Conservation (phyloP, 257 asterid genomes). For the Paulownia fortunei region DNA sequence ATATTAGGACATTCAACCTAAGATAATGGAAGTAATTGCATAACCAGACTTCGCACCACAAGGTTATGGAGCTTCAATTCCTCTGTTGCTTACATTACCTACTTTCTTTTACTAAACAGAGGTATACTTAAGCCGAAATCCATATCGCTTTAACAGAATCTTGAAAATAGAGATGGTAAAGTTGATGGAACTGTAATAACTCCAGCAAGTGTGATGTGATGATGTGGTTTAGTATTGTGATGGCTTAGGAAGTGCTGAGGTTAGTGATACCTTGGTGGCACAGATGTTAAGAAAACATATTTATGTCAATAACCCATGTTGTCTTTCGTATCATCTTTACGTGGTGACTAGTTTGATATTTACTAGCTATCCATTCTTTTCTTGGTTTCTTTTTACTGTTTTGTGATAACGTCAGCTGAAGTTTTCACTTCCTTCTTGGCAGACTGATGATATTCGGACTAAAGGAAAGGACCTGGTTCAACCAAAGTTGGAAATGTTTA, state of each 20-base stretch:
- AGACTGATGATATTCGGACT: conserved; percentile 67
- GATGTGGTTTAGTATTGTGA: background rate
- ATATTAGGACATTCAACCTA: too few relatives aligned
- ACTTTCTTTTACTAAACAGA: too few relatives aligned
- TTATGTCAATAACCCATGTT: background rate
- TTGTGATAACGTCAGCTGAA: background rate
- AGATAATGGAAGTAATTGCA: too few relatives aligned
- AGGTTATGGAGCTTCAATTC: too few relatives aligned
- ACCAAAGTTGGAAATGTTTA: conserved; percentile 59
- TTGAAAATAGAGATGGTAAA: background rate
- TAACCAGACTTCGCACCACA: too few relatives aligned
- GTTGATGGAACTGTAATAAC: background rate
- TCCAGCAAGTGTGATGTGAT: background rate
- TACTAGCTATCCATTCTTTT: background rate
- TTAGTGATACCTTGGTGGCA: background rate
- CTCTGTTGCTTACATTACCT: too few relatives aligned
- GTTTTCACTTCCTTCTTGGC: conserved; percentile 24
- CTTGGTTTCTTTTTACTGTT: background rate
- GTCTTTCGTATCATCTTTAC: background rate
- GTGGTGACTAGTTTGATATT: background rate
- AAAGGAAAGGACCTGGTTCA: conserved; percentile 73
- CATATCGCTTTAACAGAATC: background rate
- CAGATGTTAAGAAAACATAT: background rate
- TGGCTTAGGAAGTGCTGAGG: background rate
- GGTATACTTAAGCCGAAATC: too few relatives aligned